Evolutionary conservation across 2,329 filamentous ascomycete species (phyloP).

Genomic region (Penicillium sumatraense): DNA sequence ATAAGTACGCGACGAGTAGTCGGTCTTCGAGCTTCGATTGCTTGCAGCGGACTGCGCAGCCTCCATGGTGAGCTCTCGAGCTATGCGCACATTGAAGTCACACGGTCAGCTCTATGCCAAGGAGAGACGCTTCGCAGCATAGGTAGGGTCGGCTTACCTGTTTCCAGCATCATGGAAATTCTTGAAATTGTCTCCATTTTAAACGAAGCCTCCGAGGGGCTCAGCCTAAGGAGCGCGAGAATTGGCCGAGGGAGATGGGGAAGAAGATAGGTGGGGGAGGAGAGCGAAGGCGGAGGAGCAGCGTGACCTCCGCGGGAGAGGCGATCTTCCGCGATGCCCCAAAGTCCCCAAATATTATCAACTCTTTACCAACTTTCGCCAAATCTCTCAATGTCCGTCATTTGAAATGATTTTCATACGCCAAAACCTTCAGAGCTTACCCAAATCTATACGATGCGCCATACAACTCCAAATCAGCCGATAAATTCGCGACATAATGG

Average conservation of each 20-base stretch:
- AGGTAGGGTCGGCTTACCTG: constrained; percentile 63
- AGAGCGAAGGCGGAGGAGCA: constrained; percentile 27
- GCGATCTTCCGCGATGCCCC: constrained; percentile 1
- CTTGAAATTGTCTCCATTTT: constrained; percentile 94
- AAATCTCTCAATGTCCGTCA: background rate
- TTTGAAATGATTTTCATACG: constrained; percentile 1
- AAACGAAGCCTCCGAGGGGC: constrained; percentile 20
- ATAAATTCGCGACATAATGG: constrained; percentile 19
- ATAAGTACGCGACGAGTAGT: constrained; percentile 66
- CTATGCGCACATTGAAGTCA: constrained; percentile 54
- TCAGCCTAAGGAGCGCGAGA: constrained; percentile 19
- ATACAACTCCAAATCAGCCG: background rate
- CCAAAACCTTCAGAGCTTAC: background rate
- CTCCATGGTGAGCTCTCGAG: constrained; percentile 95
- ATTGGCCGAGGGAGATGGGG: constrained; percentile 15
- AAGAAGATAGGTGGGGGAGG: constrained; percentile 19
- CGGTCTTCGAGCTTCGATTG: constrained; percentile 55
- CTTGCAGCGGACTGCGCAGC: constrained; percentile 84
- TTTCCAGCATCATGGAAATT: constrained; percentile 93
- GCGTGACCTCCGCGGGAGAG: constrained; percentile 22
- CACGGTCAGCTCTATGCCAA: constrained; percentile 19
- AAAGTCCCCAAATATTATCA: background rate
- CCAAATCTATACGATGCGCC: background rate
- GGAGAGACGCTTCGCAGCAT: constrained; percentile 1
- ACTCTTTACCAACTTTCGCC: background rate